Base-by-base conservation (phyloP, 768 basidiomycete genomes). In the Pleurotus sapidus region DNA sequence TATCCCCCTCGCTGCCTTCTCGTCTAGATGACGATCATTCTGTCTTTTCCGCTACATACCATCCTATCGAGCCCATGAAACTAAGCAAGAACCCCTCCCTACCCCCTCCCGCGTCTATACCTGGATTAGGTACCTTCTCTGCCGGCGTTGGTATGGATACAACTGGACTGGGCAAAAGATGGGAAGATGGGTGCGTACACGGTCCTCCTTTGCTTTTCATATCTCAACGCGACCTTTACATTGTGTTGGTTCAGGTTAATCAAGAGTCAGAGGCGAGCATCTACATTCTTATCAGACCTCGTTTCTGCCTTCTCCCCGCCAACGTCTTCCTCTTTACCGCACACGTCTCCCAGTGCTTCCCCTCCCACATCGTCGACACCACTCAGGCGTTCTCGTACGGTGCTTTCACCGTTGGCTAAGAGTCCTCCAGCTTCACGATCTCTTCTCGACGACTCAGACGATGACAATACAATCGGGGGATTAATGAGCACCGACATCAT, bases 221-320 rank as follows among this genome's bases (percentile, higher is more conserved):
- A 47, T 20, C 23, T 30, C 30, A 47, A 24, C 6, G 7, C 45
- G 27, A 30, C 8, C 7, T 30, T 7, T 20, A 46, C 17, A 15
- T 15, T 61, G 5, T 58, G 18, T 57, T 47, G 15, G n/a, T 40
- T n/a, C 59, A 90, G 88, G n/a, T 80, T 89, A 64, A 73, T 83
- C 15, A 88, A 84, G 62, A 77, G 74, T 63, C 86, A 86, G 58
- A 88, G 87, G 69, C 84, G 87, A 18, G 88, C 88, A 0, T 87
- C 88, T 0, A 61, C 81, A 1, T 75, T 90, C 27, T 65, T 90
- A 54, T 80, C 85, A 0, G 88, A 89, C 65, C 73, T 86, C 37
- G 77, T 77, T 8, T 75, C 79, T 2, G 84, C 78, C 0, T 66
- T 84, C 9, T 55, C 70, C 17, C 67, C 72, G 5, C 74, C 72